phyloP scores from a whole-genome alignment of 169 alveolate species.

The Plasmodium fragile region DNA sequence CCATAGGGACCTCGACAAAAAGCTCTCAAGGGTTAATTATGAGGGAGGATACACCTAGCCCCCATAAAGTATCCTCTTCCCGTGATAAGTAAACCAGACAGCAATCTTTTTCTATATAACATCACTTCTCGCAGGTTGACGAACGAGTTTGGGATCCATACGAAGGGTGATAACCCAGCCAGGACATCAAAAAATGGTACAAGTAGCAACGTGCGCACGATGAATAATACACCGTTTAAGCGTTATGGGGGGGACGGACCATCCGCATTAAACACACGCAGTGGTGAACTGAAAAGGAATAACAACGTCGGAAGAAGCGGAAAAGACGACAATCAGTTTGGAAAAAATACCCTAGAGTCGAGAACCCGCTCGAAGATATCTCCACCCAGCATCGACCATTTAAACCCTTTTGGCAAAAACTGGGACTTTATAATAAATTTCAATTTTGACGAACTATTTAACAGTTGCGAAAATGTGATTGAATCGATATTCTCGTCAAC shows the following conservation, averaged over 20 bases:
- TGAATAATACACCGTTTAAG: not conserved
- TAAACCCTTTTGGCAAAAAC: conserved; percentile 73
- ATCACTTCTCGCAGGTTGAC: not conserved
- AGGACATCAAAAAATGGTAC: not conserved
- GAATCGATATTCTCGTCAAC: conserved; percentile 65
- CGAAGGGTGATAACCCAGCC: not conserved
- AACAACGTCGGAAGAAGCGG: not conserved
- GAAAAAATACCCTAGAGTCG: not conserved
- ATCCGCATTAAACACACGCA: not conserved
- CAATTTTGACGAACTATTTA: conserved; percentile 72
- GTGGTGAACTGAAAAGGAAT: not conserved
- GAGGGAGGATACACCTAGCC: not conserved
- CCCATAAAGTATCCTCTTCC: not conserved
- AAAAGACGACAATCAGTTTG: not conserved
- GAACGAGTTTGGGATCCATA: not conserved
- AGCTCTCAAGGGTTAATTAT: not conserved
- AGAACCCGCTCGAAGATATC: not conserved
- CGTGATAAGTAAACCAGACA: not conserved
- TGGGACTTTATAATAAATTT: conserved; percentile 66
- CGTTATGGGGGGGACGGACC: not conserved
- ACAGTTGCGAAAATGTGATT: conserved; percentile 71
- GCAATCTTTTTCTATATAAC: not conserved
- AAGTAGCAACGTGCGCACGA: not conserved
- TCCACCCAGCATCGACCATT: not conserved
- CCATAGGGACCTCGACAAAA: not conserved